These are phyloP conservation scores for Adiantum capillusveneris DNA, from an alignment of 75 land plant genomes.

Conservation along the genomic window DNA sequence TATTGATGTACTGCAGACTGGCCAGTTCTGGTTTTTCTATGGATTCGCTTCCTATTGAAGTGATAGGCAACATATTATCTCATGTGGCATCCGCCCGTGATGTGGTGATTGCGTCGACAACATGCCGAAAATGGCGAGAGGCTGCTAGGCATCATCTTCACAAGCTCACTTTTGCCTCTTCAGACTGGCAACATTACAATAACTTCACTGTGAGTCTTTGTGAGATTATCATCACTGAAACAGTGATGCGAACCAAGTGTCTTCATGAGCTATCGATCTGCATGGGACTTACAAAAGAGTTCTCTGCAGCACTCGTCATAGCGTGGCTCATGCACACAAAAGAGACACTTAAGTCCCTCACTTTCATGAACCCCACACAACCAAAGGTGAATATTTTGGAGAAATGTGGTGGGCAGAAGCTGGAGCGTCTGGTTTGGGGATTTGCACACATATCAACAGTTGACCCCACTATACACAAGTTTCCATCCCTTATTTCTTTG, in stretches of 20 bases:
- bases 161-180: conserved; percentile 42
- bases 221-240: conserved; percentile 75
- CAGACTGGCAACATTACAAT: conserved; percentile 54
- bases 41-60: conserved; percentile 80
- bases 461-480: conserved; percentile 62
- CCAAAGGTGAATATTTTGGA: conserved; percentile 66
- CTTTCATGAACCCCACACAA: conserved; percentile 45
- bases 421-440: conserved; percentile 45
- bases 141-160: conserved; percentile 63
- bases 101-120: conserved; percentile 68
- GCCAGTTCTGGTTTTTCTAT: conserved; percentile 14
- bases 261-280: conserved; percentile 49
- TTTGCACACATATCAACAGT: conserved; percentile 48
- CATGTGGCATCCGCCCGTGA: conserved; percentile 62
- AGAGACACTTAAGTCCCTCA: conserved; percentile 45
- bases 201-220: conserved; percentile 39
- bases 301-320: conserved; percentile 74
- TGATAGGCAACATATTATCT: conserved; percentile 76
- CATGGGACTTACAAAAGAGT: conserved; percentile 54
- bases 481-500: conserved; percentile 47
- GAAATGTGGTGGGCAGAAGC: conserved; percentile 60
- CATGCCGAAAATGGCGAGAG: conserved; percentile 68
- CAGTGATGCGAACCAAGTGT: conserved; percentile 65
- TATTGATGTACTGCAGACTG: no score
- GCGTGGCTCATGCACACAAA: conserved; percentile 87